Evolutionary conservation across 306 rosid species (phyloP).

Genomic region (Quercus agrifolia): DNA sequence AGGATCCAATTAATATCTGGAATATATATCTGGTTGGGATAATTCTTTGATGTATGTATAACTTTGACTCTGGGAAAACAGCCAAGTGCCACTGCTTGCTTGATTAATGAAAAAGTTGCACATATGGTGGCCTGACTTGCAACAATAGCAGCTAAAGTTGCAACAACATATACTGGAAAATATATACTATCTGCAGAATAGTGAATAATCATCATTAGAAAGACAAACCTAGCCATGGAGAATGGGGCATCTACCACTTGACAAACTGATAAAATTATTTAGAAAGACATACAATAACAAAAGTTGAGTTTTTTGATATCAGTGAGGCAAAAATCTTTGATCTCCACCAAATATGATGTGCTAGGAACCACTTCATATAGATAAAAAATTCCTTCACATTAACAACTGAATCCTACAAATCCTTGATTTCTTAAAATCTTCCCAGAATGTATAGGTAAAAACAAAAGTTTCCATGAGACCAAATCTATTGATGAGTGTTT

Average conservation of each 20-base stretch:
- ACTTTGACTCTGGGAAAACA: constrained; percentile 97
- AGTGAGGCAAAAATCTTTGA: too few species aligned
- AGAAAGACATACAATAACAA: too few species aligned
- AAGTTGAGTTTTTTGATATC: too few species aligned
- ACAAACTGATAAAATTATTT: neutral
- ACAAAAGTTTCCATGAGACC: too few species aligned
- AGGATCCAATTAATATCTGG: constrained; percentile 96
- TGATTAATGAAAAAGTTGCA: constrained; percentile 86
- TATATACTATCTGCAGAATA: constrained; percentile 56
- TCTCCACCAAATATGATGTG: too few species aligned
- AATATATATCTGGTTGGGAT: constrained; percentile 75
- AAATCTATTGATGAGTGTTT: too few species aligned
- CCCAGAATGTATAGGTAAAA: too few species aligned
- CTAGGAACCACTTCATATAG: too few species aligned
- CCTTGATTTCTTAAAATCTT: too few species aligned
- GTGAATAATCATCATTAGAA: constrained; percentile 23
- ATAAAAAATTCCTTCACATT: too few species aligned
- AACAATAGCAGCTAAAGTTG: constrained; percentile 90
- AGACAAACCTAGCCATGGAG: too few species aligned
- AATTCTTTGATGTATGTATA: constrained; percentile 76
- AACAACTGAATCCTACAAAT: too few species aligned
- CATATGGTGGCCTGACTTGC: constrained; percentile 94
- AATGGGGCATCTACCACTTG: constrained; percentile 8
- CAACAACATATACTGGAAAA: constrained; percentile 87
- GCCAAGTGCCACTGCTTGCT: constrained; percentile 95